Base-by-base conservation (phyloP, 495 filamentous ascomycete genomes). In the Lindgomyces ingoldianus region DNA sequence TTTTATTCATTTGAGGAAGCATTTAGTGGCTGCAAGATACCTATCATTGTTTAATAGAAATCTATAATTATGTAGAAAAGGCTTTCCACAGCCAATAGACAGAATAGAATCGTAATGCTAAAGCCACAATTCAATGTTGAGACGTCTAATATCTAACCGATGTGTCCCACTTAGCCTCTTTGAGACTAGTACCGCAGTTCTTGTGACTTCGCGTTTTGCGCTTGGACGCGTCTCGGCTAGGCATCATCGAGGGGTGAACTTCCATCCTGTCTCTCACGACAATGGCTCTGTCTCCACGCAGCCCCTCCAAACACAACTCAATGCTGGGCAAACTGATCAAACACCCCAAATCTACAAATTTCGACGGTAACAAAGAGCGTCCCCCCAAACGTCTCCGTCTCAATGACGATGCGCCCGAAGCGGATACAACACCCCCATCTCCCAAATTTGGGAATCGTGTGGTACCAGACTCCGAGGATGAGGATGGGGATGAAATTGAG, bases 291-390 rank as follows among this genome's bases (percentile, higher is more conserved):
- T 66, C 70, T 49, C 11, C 60, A 16, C 69, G 65, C 45, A 74
- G 65, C 45, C 71, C 74, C 24, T 67, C 73, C 0, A 74, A 73
- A 56, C 73, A 77, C 61, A 77, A 75, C 67, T 65, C 69, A 30
- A 77, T 77, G 74, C 67, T 74, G 26, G 71, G 69, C 9, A 60
- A 57, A 33, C 45, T 39, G 1, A 67, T 73, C 9, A 64, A 68
- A 30, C 74, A 74, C 52, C 65, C 70, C 11, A 71, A 76, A 54
- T 75, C 74, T 4, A 74, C 69, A 19, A 68, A 70, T 27, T 74
- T 67, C 44, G 70, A 75, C 27, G 66, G 68, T 27, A 53, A 71
- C 1, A 59, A 66, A 39, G 48, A 67, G n/a, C 59, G 63, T 18
- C 67, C 71, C 2, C 22, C 70, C 10, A 77, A 77, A 58, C 65